Evolutionary conservation across 2,329 filamentous ascomycete species (phyloP).

Genomic region (Scedosporium apiospermum): DNA sequence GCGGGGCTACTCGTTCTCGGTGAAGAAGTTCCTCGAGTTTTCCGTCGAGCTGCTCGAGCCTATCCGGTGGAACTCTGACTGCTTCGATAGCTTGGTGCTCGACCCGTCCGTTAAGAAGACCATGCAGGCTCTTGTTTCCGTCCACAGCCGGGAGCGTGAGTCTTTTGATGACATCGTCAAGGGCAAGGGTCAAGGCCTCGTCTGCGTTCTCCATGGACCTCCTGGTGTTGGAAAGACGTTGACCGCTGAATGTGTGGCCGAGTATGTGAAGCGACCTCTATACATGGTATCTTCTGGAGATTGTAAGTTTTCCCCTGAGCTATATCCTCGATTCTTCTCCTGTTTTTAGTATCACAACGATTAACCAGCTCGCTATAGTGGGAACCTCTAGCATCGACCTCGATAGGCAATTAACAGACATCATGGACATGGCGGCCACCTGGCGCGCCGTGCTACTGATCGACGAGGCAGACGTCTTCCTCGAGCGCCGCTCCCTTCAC

Average conservation of each 20-base stretch:
- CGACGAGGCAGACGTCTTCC: conserved; percentile 10
- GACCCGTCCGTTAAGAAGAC: conserved; percentile 50
- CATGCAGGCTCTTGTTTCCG: conserved; percentile 59
- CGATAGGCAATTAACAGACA: conserved; percentile 70
- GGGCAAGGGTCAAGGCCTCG: conserved; percentile 80
- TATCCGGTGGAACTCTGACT: conserved; percentile 77
- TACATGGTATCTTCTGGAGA: conserved; percentile 80
- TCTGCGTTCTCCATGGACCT: conserved; percentile 61
- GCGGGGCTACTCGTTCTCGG: conserved; percentile 75
- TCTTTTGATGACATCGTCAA: conserved; percentile 77
- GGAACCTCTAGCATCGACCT: conserved; percentile 67
- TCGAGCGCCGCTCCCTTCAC: conserved; percentile 12
- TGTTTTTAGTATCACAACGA: neutral
- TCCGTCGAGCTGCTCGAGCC: conserved; percentile 68
- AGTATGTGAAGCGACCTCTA: conserved; percentile 69
- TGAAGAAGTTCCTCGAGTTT: conserved; percentile 88
- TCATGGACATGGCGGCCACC: conserved; percentile 28
- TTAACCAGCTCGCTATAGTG: conserved; percentile 21
- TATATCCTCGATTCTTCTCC: neutral
- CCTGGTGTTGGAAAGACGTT: conserved; percentile 39
- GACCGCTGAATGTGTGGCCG: conserved; percentile 55
- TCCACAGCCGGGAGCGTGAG: conserved; percentile 71
- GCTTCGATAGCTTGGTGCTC: conserved; percentile 74
- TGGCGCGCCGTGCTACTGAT: conserved; percentile 19
- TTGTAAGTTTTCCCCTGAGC: conserved; percentile 13